Percentiles rank a stretch among this genome's conserved stretches.
phyloP scores from a whole-genome alignment of 78 protist genomes.

The Polysphondylium violaceum region DNA sequence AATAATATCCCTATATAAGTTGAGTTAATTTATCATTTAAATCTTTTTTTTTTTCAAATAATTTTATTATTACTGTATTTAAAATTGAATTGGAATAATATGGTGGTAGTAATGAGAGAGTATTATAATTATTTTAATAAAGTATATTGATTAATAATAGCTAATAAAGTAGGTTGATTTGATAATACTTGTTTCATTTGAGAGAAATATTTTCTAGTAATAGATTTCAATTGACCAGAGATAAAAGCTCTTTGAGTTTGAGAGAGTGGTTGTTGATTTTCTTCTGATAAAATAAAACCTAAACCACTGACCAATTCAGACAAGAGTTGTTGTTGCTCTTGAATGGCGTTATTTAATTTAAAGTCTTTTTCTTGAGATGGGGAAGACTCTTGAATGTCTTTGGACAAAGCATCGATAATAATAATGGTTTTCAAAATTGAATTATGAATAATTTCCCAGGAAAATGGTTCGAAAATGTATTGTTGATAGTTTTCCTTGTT shows the following conservation, averaged over 20 bases:
- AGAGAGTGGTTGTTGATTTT: not conserved
- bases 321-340: constrained; percentile 53
- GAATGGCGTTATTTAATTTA: constrained; percentile 13
- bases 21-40: too few species aligned
- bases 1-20: too few species aligned
- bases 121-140: not conserved
- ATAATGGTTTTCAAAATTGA: constrained; percentile 60
- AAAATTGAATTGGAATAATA: too few species aligned
- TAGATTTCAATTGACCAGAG: constrained; percentile 62
- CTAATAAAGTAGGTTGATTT: constrained; percentile 18
- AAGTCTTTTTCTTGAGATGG: constrained; percentile 19
- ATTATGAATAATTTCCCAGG: constrained; percentile 61
- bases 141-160: constrained; percentile 41
- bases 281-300: constrained; percentile 5
- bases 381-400: constrained; percentile 18
- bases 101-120: too few species aligned
- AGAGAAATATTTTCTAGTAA: constrained; percentile 34
- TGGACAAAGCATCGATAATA: constrained; percentile 34
- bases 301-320: constrained; percentile 9
- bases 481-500: not conserved
- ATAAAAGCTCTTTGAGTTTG: constrained; percentile 11
- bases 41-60: too few species aligned
- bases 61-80: too few species aligned
- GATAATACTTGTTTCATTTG: constrained; percentile 52
- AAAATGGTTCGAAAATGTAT: constrained; percentile 21